Conservation (phyloP, 257 asterid species). For the Echites panduratus region DNA sequence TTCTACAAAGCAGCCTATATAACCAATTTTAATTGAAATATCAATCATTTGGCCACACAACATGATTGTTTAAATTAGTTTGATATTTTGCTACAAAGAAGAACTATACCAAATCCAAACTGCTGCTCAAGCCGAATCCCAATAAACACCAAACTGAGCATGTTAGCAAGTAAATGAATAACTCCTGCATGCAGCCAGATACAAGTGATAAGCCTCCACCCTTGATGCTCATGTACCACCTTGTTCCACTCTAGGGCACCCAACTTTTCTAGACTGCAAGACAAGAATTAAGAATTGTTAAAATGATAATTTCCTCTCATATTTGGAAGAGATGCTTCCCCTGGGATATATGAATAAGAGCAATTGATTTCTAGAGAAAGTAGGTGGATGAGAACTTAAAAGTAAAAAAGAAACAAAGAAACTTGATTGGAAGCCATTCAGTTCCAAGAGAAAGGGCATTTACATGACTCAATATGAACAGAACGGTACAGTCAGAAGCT, state of each 20-base stretch:
- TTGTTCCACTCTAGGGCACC: constrained; percentile 79
- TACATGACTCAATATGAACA: background rate
- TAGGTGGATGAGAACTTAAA: background rate
- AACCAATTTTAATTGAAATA: background rate
- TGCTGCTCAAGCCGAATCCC: constrained; percentile 94
- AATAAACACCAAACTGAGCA: constrained; percentile 75
- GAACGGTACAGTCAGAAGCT: background rate
- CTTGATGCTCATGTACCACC: constrained; percentile 56
- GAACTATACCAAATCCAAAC: constrained; percentile 70
- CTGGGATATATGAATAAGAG: background rate
- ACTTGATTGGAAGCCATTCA: background rate
- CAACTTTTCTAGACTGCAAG: constrained; percentile 62
- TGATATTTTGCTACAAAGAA: background rate
- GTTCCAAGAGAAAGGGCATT: background rate
- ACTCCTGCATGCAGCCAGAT: constrained; percentile 95
- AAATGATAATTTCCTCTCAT: background rate
- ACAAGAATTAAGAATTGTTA: constrained; percentile 2
- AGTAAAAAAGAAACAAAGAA: background rate
- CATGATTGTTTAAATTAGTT: constrained; percentile 2
- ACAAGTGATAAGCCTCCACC: constrained; percentile 84
- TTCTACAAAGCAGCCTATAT: background rate
- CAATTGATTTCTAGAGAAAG: background rate
- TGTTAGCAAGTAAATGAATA: constrained; percentile 72
- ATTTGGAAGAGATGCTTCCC: background rate
- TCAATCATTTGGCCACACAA: background rate